phyloP scores from a whole-genome alignment of 345 rosid genomes.

The Moricandia moricandioides region DNA sequence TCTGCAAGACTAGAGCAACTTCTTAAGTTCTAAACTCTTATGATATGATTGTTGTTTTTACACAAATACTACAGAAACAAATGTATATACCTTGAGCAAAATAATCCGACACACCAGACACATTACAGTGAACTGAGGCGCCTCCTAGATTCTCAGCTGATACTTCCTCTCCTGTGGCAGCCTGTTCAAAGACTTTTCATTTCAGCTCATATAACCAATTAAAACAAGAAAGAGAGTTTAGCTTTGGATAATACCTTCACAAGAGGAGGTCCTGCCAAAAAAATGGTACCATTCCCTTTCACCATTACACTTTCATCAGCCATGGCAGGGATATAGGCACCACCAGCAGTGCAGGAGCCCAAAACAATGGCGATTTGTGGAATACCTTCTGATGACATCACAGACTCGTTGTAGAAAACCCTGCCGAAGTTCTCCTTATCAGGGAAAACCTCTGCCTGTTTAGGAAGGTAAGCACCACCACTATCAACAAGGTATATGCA shows the following conservation, averaged over 20 bases:
- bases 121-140: slow-evolving; percentile 83
- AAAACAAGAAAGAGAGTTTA: neutral
- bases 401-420: slow-evolving; percentile 87
- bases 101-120: slow-evolving; percentile 92
- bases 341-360: slow-evolving; percentile 97
- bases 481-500: slow-evolving; percentile 93
- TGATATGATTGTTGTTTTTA: neutral
- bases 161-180: slow-evolving; percentile 96
- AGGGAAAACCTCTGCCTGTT: slow-evolving; percentile 95
- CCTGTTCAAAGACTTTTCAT: slow-evolving; percentile 56
- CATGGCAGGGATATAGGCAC: slow-evolving; percentile 98
- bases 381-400: slow-evolving; percentile 87
- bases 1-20: slow-evolving; percentile 50
- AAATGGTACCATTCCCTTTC: slow-evolving; percentile 93
- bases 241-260: slow-evolving; percentile 59
- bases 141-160: slow-evolving; percentile 97
- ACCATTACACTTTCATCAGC: slow-evolving; percentile 99
- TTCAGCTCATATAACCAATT: slow-evolving; percentile 25
- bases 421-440: slow-evolving; percentile 96
- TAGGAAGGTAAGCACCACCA: slow-evolving; percentile 96
- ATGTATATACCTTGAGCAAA: slow-evolving; percentile 77
- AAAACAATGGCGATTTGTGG: slow-evolving; percentile 92
- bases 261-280: slow-evolving; percentile 95
- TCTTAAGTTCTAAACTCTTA: slow-evolving; percentile 17
- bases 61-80: neutral